Evolutionary conservation across 192 early-diverging fungal genomes (phyloP).

Genomic region (Rhizoclosmatium globosum): DNA sequence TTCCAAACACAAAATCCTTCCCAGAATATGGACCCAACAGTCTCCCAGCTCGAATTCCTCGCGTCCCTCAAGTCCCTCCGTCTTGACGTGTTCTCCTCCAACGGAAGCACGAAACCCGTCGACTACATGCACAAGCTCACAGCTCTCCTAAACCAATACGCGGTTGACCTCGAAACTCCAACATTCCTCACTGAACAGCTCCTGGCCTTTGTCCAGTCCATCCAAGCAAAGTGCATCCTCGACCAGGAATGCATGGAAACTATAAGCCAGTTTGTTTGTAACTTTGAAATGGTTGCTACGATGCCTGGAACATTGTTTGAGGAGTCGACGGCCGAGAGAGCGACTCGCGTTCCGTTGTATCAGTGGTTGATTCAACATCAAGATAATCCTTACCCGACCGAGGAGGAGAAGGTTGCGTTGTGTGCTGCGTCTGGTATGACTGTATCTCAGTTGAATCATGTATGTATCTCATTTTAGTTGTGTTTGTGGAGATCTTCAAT

Average conservation of each 20-base stretch:
- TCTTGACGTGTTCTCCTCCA: not conserved
- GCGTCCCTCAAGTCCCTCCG: not conserved
- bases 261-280: not conserved
- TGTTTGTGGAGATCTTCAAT: not conserved
- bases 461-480: not conserved
- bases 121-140: slow-evolving; percentile 1
- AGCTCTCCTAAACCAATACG: not conserved
- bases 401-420: slow-evolving; percentile 25
- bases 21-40: not conserved
- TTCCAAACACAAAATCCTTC: not conserved
- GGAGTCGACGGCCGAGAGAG: not conserved
- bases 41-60: not conserved
- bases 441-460: slow-evolving; percentile 12
- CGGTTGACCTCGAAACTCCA: not conserved
- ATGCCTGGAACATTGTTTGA: slow-evolving; percentile 22
- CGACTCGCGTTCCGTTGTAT: slow-evolving; percentile 13
- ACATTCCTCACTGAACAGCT: not conserved
- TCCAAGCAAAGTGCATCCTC: slow-evolving; percentile 19
- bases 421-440: slow-evolving; percentile 20
- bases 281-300: not conserved
- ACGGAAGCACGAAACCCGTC: not conserved
- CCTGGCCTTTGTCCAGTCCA: not conserved
- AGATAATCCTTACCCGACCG: slow-evolving; percentile 22
- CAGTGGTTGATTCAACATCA: slow-evolving; percentile 28
- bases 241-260: slow-evolving; percentile 18